A percentile compares a stretch with the other conserved stretches of the same genome.
Conservation (phyloP, 2,329 filamentous ascomycete species). For the Westerdykella sp. region DNA sequence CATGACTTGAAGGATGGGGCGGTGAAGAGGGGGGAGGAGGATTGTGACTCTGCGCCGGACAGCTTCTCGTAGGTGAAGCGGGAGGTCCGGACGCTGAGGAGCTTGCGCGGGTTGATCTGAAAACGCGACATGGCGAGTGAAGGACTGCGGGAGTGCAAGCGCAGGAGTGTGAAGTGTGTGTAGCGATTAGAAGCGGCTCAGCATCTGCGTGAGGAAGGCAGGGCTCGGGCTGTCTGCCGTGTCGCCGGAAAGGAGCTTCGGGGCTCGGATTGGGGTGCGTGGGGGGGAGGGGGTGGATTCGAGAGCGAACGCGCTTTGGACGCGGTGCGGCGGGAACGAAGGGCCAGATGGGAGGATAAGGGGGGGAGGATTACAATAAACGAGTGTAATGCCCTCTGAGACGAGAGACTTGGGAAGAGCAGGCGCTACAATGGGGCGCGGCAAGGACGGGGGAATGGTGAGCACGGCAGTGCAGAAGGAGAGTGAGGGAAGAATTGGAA, state of each 20-base stretch:
- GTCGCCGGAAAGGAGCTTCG: no score
- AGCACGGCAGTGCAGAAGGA: constrained; percentile 1
- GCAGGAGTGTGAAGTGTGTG: constrained; percentile 6
- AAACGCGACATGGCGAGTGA: constrained; percentile 33
- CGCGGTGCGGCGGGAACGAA: background rate
- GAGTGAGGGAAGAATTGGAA: background rate
- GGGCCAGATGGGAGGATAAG: constrained; percentile 1
- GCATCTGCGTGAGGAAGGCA: constrained; percentile 17
- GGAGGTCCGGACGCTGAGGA: constrained; percentile 36
- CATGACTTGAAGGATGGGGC: constrained; percentile 32
- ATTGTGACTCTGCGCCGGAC: constrained; percentile 38
- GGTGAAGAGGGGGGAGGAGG: constrained; percentile 35
- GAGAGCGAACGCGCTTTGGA: background rate
- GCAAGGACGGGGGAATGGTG: constrained; percentile 7
- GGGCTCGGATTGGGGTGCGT: background rate
- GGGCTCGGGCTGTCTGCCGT: constrained; percentile 1
- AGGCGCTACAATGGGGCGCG: constrained; percentile 2
- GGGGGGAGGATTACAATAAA: constrained; percentile 1
- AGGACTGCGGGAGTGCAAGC: constrained; percentile 3
- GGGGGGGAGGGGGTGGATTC: constrained; percentile 1
- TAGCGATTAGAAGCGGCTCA: constrained; percentile 15
- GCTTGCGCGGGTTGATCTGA: constrained; percentile 41
- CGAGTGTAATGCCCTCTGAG: constrained; percentile 5
- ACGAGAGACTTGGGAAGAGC: background rate
- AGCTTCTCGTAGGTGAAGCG: constrained; percentile 44